Evolutionary conservation across 345 rosid species (phyloP).

Genomic region (Arabis hirsuta): DNA sequence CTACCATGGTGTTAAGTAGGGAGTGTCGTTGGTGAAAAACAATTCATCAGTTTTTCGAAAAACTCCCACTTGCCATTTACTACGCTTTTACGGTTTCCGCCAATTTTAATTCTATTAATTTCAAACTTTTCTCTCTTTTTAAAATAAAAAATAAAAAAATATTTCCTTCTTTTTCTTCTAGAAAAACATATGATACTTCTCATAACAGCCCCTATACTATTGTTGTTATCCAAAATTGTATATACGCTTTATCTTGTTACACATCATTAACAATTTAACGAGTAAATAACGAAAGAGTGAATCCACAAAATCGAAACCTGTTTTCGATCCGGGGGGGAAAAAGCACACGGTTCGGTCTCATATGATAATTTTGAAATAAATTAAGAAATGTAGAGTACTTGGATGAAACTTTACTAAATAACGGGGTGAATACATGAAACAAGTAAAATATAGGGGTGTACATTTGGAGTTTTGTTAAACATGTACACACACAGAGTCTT

Average conservation of each 20-base stretch:
- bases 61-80: conserved; percentile 42
- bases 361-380: neutral
- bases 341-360: too few relatives aligned
- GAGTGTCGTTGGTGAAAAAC: conserved; percentile 26
- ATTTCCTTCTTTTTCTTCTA: neutral
- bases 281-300: neutral
- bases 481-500: neutral
- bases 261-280: neutral
- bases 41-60: conserved; percentile 32
- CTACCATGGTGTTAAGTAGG: too few relatives aligned
- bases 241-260: neutral
- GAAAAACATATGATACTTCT: neutral
- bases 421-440: neutral
- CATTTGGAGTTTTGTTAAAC: neutral
- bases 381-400: neutral
- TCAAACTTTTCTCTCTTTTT: conserved; percentile 34
- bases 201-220: conserved; percentile 2
- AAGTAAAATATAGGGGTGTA: neutral
- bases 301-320: neutral
- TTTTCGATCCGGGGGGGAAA: neutral
- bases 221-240: neutral
- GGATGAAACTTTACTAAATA: neutral
- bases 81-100: conserved; percentile 43
- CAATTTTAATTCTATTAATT: conserved; percentile 24
- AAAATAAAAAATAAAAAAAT: neutral